phyloP scores from a whole-genome alignment of 495 filamentous ascomycete genomes.

The Neurospora sp. region DNA sequence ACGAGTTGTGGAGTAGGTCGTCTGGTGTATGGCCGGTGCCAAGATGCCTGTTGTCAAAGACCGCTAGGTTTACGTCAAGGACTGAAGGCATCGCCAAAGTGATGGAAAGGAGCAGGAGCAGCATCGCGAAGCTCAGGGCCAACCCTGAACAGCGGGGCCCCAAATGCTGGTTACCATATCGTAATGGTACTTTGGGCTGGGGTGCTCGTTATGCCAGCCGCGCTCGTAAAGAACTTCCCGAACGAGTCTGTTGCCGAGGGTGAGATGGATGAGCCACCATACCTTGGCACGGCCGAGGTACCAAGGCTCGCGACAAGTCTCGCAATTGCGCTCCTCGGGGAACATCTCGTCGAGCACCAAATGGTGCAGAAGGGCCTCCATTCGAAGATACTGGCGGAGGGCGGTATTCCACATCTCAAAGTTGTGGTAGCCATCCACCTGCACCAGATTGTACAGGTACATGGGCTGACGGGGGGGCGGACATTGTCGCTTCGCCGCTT shows the following conservation, averaged over 20 bases:
- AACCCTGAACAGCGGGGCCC: background rate
- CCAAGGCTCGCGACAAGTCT: background rate
- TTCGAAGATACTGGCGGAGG: background rate
- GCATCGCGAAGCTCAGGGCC: background rate
- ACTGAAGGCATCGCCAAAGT: background rate
- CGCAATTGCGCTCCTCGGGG: background rate
- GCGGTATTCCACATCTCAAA: background rate
- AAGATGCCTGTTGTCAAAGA: background rate
- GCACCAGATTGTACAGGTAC: background rate
- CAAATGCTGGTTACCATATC: background rate
- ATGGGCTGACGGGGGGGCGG: background rate
- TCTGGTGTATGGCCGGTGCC: background rate
- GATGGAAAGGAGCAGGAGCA: background rate
- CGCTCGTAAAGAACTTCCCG: background rate
- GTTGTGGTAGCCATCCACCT: background rate
- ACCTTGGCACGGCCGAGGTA: background rate
- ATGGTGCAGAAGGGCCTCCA: background rate
- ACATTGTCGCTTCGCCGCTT: background rate
- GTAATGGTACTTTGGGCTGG: background rate
- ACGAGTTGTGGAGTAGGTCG: no score
- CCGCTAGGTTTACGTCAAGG: background rate
- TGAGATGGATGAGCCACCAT: background rate
- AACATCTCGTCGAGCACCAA: background rate
- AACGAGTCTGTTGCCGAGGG: background rate
- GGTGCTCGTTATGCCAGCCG: background rate